Conservation (phyloP, 2,329 filamentous ascomycete genomes). For the Ophiobolus disseminans region DNA sequence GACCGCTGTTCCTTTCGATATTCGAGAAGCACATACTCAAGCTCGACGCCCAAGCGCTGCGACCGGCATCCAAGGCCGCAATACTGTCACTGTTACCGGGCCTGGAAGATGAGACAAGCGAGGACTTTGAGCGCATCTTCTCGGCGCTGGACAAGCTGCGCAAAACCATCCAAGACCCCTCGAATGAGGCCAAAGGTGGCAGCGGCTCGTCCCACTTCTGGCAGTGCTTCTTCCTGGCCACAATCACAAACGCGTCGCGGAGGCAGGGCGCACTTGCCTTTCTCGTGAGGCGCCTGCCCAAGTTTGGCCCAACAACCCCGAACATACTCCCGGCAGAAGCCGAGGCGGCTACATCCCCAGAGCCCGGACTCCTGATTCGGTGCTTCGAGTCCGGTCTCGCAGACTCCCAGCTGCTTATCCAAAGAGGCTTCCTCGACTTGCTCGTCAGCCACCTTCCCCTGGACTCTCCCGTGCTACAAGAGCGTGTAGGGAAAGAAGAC, state of each 20-base stretch:
- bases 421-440: constrained; percentile 91
- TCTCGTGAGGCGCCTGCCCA: constrained; percentile 78
- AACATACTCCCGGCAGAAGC: constrained; percentile 57
- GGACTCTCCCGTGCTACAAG: constrained; percentile 80
- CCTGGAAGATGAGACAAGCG: constrained; percentile 93
- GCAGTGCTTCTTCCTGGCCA: constrained; percentile 95
- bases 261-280: constrained; percentile 89
- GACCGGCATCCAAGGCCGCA: constrained; percentile 88
- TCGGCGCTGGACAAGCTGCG: constrained; percentile 81
- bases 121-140: constrained; percentile 92
- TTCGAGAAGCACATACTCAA: constrained; percentile 81
- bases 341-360: constrained; percentile 80
- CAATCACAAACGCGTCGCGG: constrained; percentile 86
- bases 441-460: constrained; percentile 89
- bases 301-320: constrained; percentile 57
- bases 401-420: constrained; percentile 89
- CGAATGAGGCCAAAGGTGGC: constrained; percentile 54
- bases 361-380: constrained; percentile 87
- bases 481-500: constrained; percentile 74
- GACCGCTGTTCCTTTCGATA: constrained; percentile 82
- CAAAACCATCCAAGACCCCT: constrained; percentile 63
- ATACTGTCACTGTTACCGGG: constrained; percentile 89
- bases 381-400: constrained; percentile 89
- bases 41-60: constrained; percentile 72
- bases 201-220: constrained; percentile 87